Evolutionary conservation across 2,329 filamentous ascomycete genomes (phyloP).

Genomic region (Penicillium sp.): DNA sequence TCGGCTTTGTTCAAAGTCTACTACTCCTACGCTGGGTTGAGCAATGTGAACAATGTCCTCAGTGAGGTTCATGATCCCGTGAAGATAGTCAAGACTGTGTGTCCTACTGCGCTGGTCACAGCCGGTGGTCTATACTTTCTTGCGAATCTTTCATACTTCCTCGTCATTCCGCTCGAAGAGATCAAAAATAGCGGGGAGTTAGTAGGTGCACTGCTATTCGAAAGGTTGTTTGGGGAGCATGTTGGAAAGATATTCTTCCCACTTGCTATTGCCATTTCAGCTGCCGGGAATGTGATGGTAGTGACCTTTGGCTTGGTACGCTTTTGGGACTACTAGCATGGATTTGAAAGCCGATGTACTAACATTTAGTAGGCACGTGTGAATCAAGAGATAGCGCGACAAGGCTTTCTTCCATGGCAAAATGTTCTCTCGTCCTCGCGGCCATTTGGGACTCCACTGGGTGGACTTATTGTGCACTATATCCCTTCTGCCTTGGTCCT

Average conservation of each 20-base stretch:
- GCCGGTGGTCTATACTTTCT: slow-evolving; percentile 58
- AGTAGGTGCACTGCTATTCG: slow-evolving; percentile 60
- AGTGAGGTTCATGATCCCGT: slow-evolving; percentile 64
- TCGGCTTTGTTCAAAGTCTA: slow-evolving; percentile 57
- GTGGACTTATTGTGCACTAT: slow-evolving; percentile 60
- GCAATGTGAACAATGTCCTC: slow-evolving; percentile 61
- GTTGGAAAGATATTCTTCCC: slow-evolving; percentile 53
- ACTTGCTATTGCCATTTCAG: slow-evolving; percentile 58
- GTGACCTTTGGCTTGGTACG: slow-evolving; percentile 59
- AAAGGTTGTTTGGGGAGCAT: slow-evolving; percentile 52
- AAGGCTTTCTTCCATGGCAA: slow-evolving; percentile 61
- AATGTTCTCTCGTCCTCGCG: slow-evolving; percentile 53
- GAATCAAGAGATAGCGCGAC: slow-evolving; percentile 64
- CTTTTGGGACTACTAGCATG: slow-evolving; percentile 1
- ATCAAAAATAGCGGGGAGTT: slow-evolving; percentile 59
- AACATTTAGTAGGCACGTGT: slow-evolving; percentile 49
- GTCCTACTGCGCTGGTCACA: slow-evolving; percentile 52
- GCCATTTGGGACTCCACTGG: slow-evolving; percentile 59
- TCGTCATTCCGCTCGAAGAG: slow-evolving; percentile 59
- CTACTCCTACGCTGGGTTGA: slow-evolving; percentile 59
- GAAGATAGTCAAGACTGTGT: slow-evolving; percentile 55
- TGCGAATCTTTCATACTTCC: slow-evolving; percentile 55
- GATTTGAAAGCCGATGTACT: not conserved
- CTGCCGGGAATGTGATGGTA: slow-evolving; percentile 64
- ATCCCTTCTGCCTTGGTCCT: slow-evolving; percentile 61